These are phyloP conservation scores for Tylopilus sp. DNA, from an alignment of 1,284 basidiomycete genomes.

Conservation along the genomic window DNA sequence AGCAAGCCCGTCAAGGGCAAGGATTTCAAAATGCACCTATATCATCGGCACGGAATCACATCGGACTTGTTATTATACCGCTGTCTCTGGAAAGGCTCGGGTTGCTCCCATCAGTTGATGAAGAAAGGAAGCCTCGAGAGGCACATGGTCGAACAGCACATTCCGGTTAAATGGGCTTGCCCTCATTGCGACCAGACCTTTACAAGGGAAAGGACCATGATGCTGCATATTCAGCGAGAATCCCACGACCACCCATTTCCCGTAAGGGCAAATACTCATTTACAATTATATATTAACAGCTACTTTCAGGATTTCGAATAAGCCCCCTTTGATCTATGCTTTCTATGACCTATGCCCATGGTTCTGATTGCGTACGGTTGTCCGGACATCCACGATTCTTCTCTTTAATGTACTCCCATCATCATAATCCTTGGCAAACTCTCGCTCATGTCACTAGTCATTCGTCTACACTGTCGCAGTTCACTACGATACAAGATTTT, in stretches of 20 bases:
- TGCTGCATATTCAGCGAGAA: constrained; percentile 1
- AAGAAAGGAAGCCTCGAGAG: constrained; percentile 19
- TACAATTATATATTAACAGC: background rate
- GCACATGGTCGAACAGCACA: constrained; percentile 23
- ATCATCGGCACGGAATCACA: constrained; percentile 11
- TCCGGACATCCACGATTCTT: background rate
- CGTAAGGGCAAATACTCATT: constrained; percentile 11
- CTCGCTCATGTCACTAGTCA: background rate
- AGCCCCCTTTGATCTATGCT: background rate
- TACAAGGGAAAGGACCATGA: constrained; percentile 16
- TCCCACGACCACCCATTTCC: background rate
- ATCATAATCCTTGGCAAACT: background rate
- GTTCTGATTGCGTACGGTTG: background rate
- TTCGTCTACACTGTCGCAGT: too few relatives aligned
- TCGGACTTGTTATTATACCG: constrained; percentile 8
- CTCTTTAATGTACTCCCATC: constrained; percentile 7
- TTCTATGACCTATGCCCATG: background rate
- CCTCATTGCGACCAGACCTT: constrained; percentile 5
- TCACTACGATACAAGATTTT: background rate
- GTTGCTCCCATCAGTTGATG: background rate
- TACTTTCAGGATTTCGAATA: constrained; percentile 6
- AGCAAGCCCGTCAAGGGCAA: background rate
- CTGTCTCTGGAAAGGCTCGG: constrained; percentile 25
- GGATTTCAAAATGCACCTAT: constrained; percentile 19
- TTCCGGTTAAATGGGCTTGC: constrained; percentile 23